Conservation (phyloP, 768 basidiomycete species). For the Lentinula guzmanii region DNA sequence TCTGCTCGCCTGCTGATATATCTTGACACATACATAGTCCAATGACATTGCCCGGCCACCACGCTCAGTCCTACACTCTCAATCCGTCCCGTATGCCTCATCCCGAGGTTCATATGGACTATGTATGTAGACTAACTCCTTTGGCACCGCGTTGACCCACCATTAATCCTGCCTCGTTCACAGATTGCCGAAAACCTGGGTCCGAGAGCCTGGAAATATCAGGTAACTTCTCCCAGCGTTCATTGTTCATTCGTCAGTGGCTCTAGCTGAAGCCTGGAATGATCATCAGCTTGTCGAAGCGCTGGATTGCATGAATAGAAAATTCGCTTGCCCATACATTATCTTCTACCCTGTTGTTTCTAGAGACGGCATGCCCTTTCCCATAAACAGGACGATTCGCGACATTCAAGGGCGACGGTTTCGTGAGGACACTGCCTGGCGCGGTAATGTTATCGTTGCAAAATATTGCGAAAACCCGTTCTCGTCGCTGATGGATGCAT, state of each 20-base stretch:
- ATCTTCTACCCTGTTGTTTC: conserved; percentile 74
- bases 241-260: too few relatives aligned
- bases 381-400: conserved; percentile 67
- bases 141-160: background rate
- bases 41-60: conserved; percentile 37
- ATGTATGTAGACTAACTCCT: conserved; percentile 28
- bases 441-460: conserved; percentile 73
- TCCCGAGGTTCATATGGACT: conserved; percentile 83
- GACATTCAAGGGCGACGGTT: conserved; percentile 66
- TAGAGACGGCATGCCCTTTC: conserved; percentile 78
- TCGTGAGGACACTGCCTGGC: conserved; percentile 64
- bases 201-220: conserved; percentile 65
- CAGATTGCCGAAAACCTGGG: conserved; percentile 69
- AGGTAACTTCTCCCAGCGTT: conserved; percentile 33
- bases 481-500: conserved; percentile 58
- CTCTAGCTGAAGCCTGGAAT: conserved; percentile 8
- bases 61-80: conserved; percentile 32
- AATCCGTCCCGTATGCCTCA: conserved; percentile 65
- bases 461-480: conserved; percentile 59
- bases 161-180: background rate
- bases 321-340: conserved; percentile 74
- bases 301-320: conserved; percentile 78
- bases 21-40: conserved; percentile 23
- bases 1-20: background rate
- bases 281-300: conserved; percentile 58